A percentile compares a stretch with the other conserved stretches of the same genome.
These are phyloP conservation scores for Escallonia herrerae DNA, from an alignment of 129 eudicot species.

Conservation along the genomic window DNA sequence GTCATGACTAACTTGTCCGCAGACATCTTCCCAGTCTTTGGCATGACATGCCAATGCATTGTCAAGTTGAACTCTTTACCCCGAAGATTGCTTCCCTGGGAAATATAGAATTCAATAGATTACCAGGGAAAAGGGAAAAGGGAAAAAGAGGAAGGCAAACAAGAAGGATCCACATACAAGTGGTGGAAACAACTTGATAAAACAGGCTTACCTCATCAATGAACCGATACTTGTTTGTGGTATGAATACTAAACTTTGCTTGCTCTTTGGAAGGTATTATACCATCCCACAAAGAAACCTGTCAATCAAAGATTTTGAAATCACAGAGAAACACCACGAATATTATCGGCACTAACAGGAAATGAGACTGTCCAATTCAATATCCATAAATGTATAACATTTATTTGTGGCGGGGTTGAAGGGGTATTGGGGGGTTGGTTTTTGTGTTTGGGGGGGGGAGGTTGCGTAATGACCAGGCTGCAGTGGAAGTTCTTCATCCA, in stretches of 20 bases:
- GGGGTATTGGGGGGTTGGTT: too few species aligned
- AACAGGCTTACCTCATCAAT: conserved; percentile 59
- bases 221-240: conserved; percentile 77
- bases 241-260: conserved; percentile 58
- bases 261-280: conserved; percentile 66
- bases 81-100: conserved; percentile 81
- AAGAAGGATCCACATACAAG: too few species aligned
- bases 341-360: too few species aligned
- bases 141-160: too few species aligned
- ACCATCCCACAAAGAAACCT: conserved; percentile 90
- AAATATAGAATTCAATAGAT: too few species aligned
- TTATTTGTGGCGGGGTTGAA: too few species aligned
- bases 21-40: conserved; percentile 95
- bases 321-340: background rate
- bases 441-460: too few species aligned
- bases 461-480: too few species aligned
- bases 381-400: too few species aligned
- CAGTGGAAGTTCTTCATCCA: too few species aligned
- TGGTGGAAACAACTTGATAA: background rate
- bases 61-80: conserved; percentile 81
- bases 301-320: conserved; percentile 3
- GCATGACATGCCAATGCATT: conserved; percentile 98
- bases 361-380: too few species aligned
- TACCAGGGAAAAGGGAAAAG: too few species aligned
- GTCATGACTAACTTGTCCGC: conserved; percentile 72